Evolutionary conservation across 2,329 filamentous ascomycete genomes (phyloP).

Genomic region (Exserohilum turcica): DNA sequence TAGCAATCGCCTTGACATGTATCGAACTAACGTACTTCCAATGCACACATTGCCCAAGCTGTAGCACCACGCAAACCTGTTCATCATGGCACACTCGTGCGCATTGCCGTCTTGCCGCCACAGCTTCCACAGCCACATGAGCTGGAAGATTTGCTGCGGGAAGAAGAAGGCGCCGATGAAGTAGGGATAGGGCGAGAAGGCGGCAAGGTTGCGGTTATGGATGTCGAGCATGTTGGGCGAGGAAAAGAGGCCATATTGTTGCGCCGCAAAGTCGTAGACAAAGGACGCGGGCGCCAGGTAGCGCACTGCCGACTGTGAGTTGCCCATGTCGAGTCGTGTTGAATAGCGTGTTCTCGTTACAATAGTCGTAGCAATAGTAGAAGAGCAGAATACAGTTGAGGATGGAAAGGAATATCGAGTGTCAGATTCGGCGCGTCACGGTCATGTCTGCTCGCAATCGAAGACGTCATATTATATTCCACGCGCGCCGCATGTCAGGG

Average conservation of each 20-base stretch:
- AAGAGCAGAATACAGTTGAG: too few relatives aligned
- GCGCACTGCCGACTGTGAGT: slow-evolving; percentile 60
- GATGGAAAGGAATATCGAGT: too few relatives aligned
- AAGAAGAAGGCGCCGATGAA: slow-evolving; percentile 67
- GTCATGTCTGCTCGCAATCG: background rate
- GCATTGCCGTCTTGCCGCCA: slow-evolving; percentile 55
- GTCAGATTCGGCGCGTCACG: background rate
- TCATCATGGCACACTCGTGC: slow-evolving; percentile 56
- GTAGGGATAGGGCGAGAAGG: slow-evolving; percentile 63
- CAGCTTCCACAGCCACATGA: slow-evolving; percentile 63
- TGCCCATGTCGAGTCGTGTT: slow-evolving; percentile 37
- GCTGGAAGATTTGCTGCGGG: slow-evolving; percentile 64
- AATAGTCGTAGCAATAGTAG: too few relatives aligned
- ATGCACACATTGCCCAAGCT: slow-evolving; percentile 64
- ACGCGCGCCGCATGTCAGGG: slow-evolving; percentile 7
- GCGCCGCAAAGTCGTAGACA: slow-evolving; percentile 61
- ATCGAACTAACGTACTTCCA: slow-evolving; percentile 52
- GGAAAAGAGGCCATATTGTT: slow-evolving; percentile 64
- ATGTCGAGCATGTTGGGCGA: slow-evolving; percentile 64
- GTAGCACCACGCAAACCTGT: slow-evolving; percentile 62
- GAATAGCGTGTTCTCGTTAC: background rate
- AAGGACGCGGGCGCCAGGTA: slow-evolving; percentile 62
- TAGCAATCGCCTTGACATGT: background rate
- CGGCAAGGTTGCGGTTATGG: slow-evolving; percentile 63
- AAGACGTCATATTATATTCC: slow-evolving; percentile 13